These are phyloP conservation scores for Neopestalotiopsis sp. DNA, from an alignment of 2,329 filamentous ascomycete genomes.

Conservation along the genomic window DNA sequence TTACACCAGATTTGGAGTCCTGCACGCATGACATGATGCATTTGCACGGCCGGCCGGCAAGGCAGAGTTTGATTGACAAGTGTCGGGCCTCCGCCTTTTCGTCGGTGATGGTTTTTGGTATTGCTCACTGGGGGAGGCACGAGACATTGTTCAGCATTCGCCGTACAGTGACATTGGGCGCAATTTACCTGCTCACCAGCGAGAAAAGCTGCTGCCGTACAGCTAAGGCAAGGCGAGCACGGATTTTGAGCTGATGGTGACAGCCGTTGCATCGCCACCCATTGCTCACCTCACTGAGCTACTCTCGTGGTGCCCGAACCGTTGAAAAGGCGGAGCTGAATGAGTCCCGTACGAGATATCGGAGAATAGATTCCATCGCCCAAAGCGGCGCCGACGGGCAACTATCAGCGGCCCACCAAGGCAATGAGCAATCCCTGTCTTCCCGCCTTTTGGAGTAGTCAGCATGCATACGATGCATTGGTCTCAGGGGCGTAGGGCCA, in stretches of 20 bases:
- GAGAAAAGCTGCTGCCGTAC: neutral
- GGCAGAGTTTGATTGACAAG: neutral
- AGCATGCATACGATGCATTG: neutral
- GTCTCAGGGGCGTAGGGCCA: neutral
- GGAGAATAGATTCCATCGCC: neutral
- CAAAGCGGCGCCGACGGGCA: neutral
- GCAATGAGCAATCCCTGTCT: neutral
- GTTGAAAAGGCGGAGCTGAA: constrained; percentile 4
- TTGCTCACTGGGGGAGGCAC: neutral
- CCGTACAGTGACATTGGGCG: neutral
- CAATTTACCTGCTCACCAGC: neutral
- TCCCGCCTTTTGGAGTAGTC: constrained; percentile 1
- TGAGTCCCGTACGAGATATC: neutral
- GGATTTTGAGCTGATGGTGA: neutral
- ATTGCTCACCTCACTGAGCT: neutral
- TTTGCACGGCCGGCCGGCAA: neutral
- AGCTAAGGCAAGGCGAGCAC: neutral
- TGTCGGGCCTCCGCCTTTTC: neutral
- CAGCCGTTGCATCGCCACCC: neutral
- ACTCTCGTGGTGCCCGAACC: neutral
- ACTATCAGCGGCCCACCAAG: neutral
- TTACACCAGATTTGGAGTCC: constrained; percentile 1
- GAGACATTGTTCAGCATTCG: neutral
- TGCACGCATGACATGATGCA: neutral
- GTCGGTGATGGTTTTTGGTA: neutral